Evolutionary conservation across 345 rosid species (phyloP).

Genomic region (Lumnitzera littorea): DNA sequence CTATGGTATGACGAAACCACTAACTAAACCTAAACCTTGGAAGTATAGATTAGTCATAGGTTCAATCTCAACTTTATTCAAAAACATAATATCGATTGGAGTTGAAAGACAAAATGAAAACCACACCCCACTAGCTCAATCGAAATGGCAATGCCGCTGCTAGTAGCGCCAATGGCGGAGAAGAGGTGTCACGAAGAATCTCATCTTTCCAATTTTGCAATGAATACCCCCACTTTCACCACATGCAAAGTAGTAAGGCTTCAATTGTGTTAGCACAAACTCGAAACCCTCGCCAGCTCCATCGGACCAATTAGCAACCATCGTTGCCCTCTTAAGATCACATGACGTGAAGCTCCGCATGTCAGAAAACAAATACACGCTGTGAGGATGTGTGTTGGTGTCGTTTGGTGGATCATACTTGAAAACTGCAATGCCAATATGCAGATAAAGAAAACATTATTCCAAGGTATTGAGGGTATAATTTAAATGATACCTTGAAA

Average conservation of each 20-base stretch:
- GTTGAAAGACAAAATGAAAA: no score
- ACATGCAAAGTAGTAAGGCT: conserved; percentile 57
- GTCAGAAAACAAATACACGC: conserved; percentile 51
- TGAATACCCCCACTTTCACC: conserved; percentile 50
- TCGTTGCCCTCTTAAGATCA: conserved; percentile 33
- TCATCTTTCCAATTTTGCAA: conserved; percentile 56
- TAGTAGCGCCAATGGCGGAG: conserved; percentile 17
- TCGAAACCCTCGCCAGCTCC: conserved; percentile 53
- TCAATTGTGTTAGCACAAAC: conserved; percentile 31
- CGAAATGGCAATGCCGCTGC: no score
- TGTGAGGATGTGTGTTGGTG: conserved; percentile 33
- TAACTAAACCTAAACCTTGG: no score
- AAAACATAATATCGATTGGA: no score
- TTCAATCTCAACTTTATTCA: no score
- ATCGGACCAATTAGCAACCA: conserved; percentile 36
- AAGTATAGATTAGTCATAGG: no score
- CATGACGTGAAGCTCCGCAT: conserved; percentile 36
- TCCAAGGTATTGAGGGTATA: no score
- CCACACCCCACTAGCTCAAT: no score
- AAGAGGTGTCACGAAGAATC: conserved; percentile 43
- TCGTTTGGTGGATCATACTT: conserved; percentile 51
- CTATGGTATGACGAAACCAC: no score
- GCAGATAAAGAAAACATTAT: no score
- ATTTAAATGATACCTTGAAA: no score
- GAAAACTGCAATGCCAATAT: conserved; percentile 36